These are phyloP conservation scores for Paspalum notatum DNA, from an alignment of 176 grass and related monocot genomes.

Conservation along the genomic window DNA sequence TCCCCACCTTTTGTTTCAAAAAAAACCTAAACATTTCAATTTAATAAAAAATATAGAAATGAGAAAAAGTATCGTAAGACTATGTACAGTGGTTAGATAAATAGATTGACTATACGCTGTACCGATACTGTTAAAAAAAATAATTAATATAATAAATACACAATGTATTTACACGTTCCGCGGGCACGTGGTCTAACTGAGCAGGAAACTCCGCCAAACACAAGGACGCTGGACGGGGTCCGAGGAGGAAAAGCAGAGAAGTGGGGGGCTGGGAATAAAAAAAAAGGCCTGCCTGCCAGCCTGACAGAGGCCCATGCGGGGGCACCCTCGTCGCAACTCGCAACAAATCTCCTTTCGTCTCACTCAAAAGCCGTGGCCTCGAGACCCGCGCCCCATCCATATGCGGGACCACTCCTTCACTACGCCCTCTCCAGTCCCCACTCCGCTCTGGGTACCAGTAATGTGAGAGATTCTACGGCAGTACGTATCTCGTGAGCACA, in stretches of 20 bases:
- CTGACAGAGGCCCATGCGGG: background rate
- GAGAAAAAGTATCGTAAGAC: too few relatives aligned
- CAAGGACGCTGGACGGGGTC: background rate
- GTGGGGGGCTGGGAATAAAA: background rate
- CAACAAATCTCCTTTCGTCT: conserved; percentile 23
- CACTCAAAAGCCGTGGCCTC: background rate
- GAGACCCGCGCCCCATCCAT: background rate
- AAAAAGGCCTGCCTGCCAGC: background rate
- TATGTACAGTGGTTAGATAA: too few relatives aligned
- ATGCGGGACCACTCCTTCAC: conserved; percentile 5
- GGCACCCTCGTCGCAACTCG: background rate
- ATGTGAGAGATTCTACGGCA: too few relatives aligned
- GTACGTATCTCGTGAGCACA: background rate
- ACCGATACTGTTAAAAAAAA: too few relatives aligned
- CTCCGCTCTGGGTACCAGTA: too few relatives aligned
- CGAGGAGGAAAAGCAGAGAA: background rate
- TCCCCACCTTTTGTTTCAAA: too few relatives aligned
- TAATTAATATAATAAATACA: too few relatives aligned
- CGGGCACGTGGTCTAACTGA: too few relatives aligned
- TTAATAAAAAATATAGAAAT: too few relatives aligned
- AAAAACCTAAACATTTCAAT: too few relatives aligned
- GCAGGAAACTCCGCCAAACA: background rate
- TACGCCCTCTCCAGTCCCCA: background rate
- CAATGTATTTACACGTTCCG: too few relatives aligned
- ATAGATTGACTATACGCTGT: too few relatives aligned